Evolutionary conservation across 371 early-diverging fungal genomes (phyloP).

Genomic region (Mucor lusitanicus): DNA sequence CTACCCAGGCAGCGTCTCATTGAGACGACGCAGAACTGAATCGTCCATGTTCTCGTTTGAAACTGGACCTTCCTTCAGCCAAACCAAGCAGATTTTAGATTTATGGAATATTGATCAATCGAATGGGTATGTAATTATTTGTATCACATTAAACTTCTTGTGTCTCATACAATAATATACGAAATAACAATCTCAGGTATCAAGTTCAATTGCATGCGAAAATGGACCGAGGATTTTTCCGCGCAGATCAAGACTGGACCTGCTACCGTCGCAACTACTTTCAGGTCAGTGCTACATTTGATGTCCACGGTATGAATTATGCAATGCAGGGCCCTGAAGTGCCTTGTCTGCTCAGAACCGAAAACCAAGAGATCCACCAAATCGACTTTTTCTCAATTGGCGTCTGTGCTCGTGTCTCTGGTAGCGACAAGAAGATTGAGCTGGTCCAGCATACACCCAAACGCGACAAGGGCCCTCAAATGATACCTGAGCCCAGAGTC

Average conservation of each 20-base stretch:
- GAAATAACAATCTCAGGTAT: conserved; percentile 27
- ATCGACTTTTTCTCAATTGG: conserved; percentile 65
- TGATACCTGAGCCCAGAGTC: conserved; percentile 64
- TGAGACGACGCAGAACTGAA: conserved; percentile 47
- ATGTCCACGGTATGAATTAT: conserved; percentile 49
- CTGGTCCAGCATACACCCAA: conserved; percentile 90
- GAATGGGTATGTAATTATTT: conserved; percentile 32
- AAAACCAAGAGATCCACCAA: conserved; percentile 38
- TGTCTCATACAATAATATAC: not conserved
- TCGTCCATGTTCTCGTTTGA: conserved; percentile 52
- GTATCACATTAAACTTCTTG: conserved; percentile 11
- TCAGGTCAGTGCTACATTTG: conserved; percentile 77
- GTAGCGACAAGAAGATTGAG: conserved; percentile 67
- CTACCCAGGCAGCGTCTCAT: conserved; percentile 30
- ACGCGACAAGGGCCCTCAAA: conserved; percentile 90
- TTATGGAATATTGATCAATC: conserved; percentile 49
- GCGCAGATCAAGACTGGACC: conserved; percentile 83
- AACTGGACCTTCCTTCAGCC: conserved; percentile 46
- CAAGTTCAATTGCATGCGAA: conserved; percentile 61
- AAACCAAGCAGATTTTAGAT: conserved; percentile 43
- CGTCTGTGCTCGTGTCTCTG: conserved; percentile 61
- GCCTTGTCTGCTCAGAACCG: conserved; percentile 54
- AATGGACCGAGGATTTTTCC: conserved; percentile 79
- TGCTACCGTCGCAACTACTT: conserved; percentile 94
- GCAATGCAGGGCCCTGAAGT: conserved; percentile 43